Percentiles rank a stretch among this genome's conserved stretches.
phyloP scores from a whole-genome alignment of 2,329 filamentous ascomycete species.

The Xylariaceae sp. region DNA sequence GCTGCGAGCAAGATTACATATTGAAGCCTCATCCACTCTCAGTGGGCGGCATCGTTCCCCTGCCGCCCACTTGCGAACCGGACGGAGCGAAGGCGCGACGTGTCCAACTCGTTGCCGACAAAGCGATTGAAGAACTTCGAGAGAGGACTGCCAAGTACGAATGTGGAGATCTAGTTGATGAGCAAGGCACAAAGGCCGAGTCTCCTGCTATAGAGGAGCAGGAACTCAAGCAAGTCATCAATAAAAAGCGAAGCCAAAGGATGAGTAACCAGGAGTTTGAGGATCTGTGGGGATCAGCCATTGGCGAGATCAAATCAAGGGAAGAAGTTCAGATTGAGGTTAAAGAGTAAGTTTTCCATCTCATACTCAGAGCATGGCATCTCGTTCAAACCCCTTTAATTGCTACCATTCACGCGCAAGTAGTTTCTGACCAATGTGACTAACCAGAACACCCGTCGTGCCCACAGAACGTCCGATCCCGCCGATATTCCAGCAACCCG shows the following conservation, averaged over 20 bases:
- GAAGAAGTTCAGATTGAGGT: constrained; percentile 54
- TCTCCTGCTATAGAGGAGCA: constrained; percentile 61
- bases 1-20: constrained; percentile 84
- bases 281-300: constrained; percentile 72
- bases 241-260: constrained; percentile 71
- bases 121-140: constrained; percentile 79
- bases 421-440: constrained; percentile 56
- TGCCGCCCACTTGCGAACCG: constrained; percentile 89
- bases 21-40: constrained; percentile 80
- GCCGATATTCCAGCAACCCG: constrained; percentile 55
- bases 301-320: constrained; percentile 63
- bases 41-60: constrained; percentile 72
- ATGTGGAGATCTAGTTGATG: constrained; percentile 69
- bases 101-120: constrained; percentile 82
- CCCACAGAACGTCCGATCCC: constrained; percentile 68
- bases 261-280: constrained; percentile 89
- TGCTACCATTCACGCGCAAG: not conserved
- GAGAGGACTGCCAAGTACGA: constrained; percentile 85
- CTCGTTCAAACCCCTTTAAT: not conserved
- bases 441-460: constrained; percentile 78
- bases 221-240: constrained; percentile 73
- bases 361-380: not conserved
- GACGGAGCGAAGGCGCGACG: constrained; percentile 88
- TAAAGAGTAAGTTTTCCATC: constrained; percentile 47
- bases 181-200: constrained; percentile 54